phyloP scores from a whole-genome alignment of 202 grass and related monocot genomes.

The Setaria viridis region DNA sequence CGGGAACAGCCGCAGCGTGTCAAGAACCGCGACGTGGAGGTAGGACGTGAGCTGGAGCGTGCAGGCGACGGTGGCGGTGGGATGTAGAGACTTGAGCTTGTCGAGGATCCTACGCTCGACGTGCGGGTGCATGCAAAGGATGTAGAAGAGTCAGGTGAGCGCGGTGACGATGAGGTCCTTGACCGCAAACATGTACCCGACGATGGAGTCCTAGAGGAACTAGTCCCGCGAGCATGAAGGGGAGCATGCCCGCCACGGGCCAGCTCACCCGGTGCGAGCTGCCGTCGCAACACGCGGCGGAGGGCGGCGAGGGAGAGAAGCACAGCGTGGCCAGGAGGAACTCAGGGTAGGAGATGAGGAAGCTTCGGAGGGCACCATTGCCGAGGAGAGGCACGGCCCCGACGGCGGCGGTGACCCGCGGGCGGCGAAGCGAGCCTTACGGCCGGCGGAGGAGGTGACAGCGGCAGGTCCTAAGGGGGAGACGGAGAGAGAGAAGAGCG shows the following conservation, averaged over 20 bases:
- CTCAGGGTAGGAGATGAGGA: conserved; percentile 54
- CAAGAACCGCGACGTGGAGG: conserved; percentile 57
- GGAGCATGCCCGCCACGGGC: conserved; percentile 60
- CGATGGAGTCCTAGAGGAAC: conserved; percentile 64
- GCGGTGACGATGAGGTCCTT: conserved; percentile 61
- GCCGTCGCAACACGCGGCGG: conserved; percentile 10
- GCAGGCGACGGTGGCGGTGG: background rate
- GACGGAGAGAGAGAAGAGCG: no score
- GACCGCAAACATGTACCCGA: conserved; percentile 60
- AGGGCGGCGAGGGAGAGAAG: conserved; percentile 48
- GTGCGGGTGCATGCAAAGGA: conserved; percentile 54
- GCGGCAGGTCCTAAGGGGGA: no score
- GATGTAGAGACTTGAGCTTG: conserved; percentile 42
- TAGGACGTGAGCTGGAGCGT: conserved; percentile 46
- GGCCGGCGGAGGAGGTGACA: no score
- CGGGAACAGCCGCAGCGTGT: conserved; percentile 54
- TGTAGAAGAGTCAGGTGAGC: conserved; percentile 69
- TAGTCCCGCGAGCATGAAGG: conserved; percentile 36
- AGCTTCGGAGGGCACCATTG: conserved; percentile 36
- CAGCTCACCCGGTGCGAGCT: conserved; percentile 25
- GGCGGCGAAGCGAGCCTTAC: no score
- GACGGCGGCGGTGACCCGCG: no score
- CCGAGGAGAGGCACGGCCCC: no score
- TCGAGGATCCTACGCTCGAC: conserved; percentile 56
- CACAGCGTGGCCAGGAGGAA: conserved; percentile 43